These are phyloP conservation scores for Alternaria sp. DNA, from an alignment of 2,329 filamentous ascomycete species.

Conservation along the genomic window DNA sequence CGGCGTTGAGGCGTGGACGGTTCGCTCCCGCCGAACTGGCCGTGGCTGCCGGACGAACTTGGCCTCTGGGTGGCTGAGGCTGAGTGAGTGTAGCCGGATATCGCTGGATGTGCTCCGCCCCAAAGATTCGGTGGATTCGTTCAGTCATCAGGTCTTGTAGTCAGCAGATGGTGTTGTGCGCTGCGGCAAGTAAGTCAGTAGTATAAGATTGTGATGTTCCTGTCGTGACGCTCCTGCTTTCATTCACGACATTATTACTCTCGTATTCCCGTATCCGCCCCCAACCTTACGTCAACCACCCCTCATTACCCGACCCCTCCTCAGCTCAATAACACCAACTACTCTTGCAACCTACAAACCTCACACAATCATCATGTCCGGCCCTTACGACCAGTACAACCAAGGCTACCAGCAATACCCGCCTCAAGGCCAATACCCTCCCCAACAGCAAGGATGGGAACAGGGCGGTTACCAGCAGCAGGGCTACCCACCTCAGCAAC, in stretches of 20 bases:
- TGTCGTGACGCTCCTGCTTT: slow-evolving; percentile 18
- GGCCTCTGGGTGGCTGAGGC: slow-evolving; percentile 37
- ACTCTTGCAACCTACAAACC: slow-evolving; percentile 6
- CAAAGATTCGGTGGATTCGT: slow-evolving; percentile 25
- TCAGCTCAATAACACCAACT: slow-evolving; percentile 4
- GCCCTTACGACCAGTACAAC: slow-evolving; percentile 60
- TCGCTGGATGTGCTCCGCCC: slow-evolving; percentile 42
- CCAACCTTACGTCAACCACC: slow-evolving; percentile 25
- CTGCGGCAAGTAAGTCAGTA: slow-evolving; percentile 24
- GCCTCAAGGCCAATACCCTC: slow-evolving; percentile 42
- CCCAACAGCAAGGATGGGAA: slow-evolving; percentile 43
- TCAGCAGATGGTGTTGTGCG: slow-evolving; percentile 36
- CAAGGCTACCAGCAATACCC: slow-evolving; percentile 51
- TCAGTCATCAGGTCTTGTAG: slow-evolving; percentile 38
- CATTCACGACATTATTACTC: slow-evolving; percentile 16
- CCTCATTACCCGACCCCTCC: slow-evolving; percentile 25
- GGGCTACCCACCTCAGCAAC: slow-evolving; percentile 44
- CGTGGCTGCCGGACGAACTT: slow-evolving; percentile 29
- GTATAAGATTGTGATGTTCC: slow-evolving; percentile 27
- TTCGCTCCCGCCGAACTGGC: slow-evolving; percentile 22
- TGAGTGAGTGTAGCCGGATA: slow-evolving; percentile 44
- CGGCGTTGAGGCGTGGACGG: slow-evolving; percentile 13
- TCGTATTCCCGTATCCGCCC: slow-evolving; percentile 17
- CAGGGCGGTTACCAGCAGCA: slow-evolving; percentile 44
- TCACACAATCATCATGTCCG: slow-evolving; percentile 56